Evolutionary conservation across 1,139 yeast genomes (phyloP).

Genomic region (Meyerozyma smithsonii): DNA sequence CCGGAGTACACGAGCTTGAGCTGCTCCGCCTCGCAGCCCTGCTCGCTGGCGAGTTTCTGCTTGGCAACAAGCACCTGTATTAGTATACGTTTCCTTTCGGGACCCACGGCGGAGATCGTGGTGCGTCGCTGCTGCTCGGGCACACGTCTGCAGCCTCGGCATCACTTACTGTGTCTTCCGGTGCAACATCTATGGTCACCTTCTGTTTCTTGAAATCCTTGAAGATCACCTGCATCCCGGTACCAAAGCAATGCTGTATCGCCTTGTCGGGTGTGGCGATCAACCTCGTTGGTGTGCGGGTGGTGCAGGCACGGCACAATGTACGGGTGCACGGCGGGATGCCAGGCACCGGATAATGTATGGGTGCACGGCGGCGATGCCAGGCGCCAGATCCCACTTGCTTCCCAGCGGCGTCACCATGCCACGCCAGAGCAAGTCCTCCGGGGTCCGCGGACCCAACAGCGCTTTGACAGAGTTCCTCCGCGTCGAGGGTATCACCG

Average conservation of each 20-base stretch:
- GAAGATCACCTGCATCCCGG: slow-evolving; percentile 70
- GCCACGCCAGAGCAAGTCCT: slow-evolving; percentile 13
- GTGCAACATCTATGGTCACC: slow-evolving; percentile 74
- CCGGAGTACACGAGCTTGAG: slow-evolving; percentile 91
- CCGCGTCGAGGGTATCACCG: slow-evolving; percentile 82
- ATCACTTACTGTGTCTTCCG: slow-evolving; percentile 56
- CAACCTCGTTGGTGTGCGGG: slow-evolving; percentile 6
- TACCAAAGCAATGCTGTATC: not conserved
- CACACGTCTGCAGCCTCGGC: not conserved
- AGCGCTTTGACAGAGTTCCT: slow-evolving; percentile 75
- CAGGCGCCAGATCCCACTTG: not conserved
- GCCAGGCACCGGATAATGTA: not conserved
- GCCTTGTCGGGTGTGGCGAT: slow-evolving; percentile 6
- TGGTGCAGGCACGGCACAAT: not conserved
- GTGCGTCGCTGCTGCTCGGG: not conserved
- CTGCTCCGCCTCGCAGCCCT: slow-evolving; percentile 67
- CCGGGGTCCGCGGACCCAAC: slow-evolving; percentile 68
- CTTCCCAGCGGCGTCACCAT: not conserved
- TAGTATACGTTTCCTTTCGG: slow-evolving; percentile 9
- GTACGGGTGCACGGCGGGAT: not conserved
- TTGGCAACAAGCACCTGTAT: slow-evolving; percentile 61
- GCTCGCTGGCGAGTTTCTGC: slow-evolving; percentile 63
- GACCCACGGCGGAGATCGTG: not conserved
- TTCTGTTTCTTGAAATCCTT: slow-evolving; percentile 93
- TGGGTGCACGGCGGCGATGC: not conserved